Base-by-base conservation (phyloP, 2,329 filamentous ascomycete genomes). In the Aspergillus sp. region DNA sequence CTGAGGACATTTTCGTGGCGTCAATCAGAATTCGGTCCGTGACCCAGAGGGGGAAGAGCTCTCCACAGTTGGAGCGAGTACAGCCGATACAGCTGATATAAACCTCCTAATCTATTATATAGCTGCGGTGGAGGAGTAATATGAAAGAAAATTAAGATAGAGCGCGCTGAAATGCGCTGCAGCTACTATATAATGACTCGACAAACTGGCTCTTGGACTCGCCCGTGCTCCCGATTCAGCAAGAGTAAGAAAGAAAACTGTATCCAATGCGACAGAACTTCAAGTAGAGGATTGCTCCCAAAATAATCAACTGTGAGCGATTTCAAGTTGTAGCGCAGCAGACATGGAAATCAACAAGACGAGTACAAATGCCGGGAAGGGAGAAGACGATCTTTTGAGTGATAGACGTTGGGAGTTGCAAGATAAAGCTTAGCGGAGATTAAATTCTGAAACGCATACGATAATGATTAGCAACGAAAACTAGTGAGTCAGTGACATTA, bases 1-100 rank as follows among this genome's bases (percentile, higher is more conserved):
- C 36, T 21, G 63, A 58, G 25, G 70, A 66, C 72, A 74, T 59
- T 19, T n/a, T 25, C 21, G 32, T 36, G 39, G 44, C 51, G 44
- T 47, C 21, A 32, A n/a, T 27, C 30, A 25, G 30, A 11, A 50
- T 15, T 21, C 15, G 36, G 13, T 11, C 10, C 7, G n/a, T 27
- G 23, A 47, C 11, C 23, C 23, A 32, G 11, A 27, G 15, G 36
- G 8, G 8, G 38, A 30, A n/a, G 36, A 36, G 11, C 32, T 41
- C 17, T 54, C n/a, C 39, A n/a, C 38, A 56, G 27, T 17, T 8
- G 47, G 36, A 39, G 3, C 11, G 15, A 21, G 19, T 44, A 13
- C 19, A 44, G 48, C n/a, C 8, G 15, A 4, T 49, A 19, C 23
- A 17, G 11, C 8, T 23, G 44, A 44, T 21, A 11, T n/a, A 44